Percentiles rank a stretch among this genome's conserved stretches.
Conservation (phyloP, 345 rosid species). For the Salix viminalis region DNA sequence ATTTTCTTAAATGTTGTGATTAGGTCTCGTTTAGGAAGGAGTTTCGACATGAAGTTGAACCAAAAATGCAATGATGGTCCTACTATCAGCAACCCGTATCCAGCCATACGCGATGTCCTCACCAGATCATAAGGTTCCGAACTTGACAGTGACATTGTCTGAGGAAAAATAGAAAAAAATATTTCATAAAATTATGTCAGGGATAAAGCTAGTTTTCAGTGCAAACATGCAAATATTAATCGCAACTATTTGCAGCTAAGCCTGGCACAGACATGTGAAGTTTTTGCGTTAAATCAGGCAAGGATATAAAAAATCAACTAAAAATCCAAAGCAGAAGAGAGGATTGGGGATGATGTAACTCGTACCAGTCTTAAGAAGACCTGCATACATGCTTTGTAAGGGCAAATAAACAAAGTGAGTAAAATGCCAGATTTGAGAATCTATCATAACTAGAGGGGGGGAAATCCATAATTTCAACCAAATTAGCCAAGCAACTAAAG, state of each 20-base stretch:
- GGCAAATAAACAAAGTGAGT: not conserved
- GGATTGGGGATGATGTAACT: not conserved
- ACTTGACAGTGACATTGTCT: slow-evolving; percentile 40
- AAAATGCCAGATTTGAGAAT: not conserved
- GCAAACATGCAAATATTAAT: not conserved
- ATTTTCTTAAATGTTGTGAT: slow-evolving; percentile 80
- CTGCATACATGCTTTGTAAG: not conserved
- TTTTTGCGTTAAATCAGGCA: not conserved
- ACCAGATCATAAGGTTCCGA: slow-evolving; percentile 59
- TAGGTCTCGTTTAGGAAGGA: slow-evolving; percentile 71
- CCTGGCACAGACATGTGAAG: not conserved
- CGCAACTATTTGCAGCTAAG: not conserved
- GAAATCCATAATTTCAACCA: not conserved
- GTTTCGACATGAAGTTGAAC: slow-evolving; percentile 73
- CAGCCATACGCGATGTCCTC: slow-evolving; percentile 84
- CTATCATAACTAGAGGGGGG: not conserved
- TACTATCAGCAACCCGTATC: slow-evolving; percentile 63
- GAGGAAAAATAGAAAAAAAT: not conserved
- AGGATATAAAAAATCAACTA: not conserved
- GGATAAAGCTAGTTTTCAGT: not conserved
- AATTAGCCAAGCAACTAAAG: not conserved
- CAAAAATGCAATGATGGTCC: slow-evolving; percentile 86
- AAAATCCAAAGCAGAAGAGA: not conserved
- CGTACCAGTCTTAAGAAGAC: not conserved
- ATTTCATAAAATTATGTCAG: not conserved